These are phyloP conservation scores for Penicillium rolfsii DNA, from an alignment of 2,329 filamentous ascomycete genomes.

Conservation along the genomic window DNA sequence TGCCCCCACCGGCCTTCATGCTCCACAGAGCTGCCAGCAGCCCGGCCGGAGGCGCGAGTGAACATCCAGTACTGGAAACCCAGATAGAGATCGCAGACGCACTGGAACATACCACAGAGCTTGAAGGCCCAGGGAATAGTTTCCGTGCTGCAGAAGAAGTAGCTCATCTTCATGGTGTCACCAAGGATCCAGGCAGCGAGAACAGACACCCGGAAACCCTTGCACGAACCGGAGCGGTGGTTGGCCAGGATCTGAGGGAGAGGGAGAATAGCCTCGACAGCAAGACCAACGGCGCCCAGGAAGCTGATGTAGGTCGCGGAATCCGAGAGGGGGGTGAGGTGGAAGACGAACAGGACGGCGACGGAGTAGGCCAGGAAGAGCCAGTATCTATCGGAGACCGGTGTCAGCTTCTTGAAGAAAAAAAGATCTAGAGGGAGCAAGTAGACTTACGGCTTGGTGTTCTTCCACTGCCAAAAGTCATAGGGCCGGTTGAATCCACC, in stretches of 20 bases:
- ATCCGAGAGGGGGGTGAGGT: constrained; percentile 54
- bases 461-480: constrained; percentile 67
- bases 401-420: constrained; percentile 11
- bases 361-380: constrained; percentile 60
- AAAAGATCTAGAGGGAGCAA: neutral
- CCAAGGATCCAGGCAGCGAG: constrained; percentile 53
- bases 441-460: constrained; percentile 52
- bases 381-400: constrained; percentile 54
- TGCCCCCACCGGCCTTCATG: constrained; percentile 33
- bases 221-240: constrained; percentile 52
- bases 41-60: constrained; percentile 34
- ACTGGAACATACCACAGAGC: constrained; percentile 54
- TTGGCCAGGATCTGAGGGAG: constrained; percentile 54
- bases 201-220: constrained; percentile 54
- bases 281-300: constrained; percentile 51
- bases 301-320: constrained; percentile 49
- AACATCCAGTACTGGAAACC: constrained; percentile 55
- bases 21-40: constrained; percentile 30
- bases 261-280: constrained; percentile 53
- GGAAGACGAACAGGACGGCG: constrained; percentile 53
- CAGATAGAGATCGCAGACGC: constrained; percentile 51
- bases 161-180: constrained; percentile 56
- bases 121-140: constrained; percentile 54
- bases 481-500: constrained; percentile 54
- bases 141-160: constrained; percentile 51